Conservation (phyloP, 2,329 filamentous ascomycete genomes). For the Talaromyces sp. region DNA sequence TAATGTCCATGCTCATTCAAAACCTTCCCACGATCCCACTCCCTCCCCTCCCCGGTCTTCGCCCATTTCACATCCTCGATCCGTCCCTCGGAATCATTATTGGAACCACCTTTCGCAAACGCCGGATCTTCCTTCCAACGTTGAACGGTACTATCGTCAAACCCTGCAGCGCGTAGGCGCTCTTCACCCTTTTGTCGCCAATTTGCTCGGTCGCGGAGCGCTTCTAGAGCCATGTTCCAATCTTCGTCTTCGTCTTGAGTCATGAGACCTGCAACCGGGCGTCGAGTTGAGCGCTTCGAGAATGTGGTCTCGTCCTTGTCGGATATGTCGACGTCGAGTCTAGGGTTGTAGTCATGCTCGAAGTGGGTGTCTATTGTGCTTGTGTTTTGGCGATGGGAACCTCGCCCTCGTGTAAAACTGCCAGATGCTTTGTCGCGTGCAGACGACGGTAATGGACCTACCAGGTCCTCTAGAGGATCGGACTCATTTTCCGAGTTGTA, state of each 20-base stretch:
- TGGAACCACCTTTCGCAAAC: conserved; percentile 44
- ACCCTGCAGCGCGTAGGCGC: conserved; percentile 71
- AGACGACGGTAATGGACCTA: conserved; percentile 65
- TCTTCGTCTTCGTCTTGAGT: conserved; percentile 62
- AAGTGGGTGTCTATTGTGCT: conserved; percentile 80
- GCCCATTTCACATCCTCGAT: conserved; percentile 71
- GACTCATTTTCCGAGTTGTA: conserved; percentile 44
- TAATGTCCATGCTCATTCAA: conserved; percentile 55
- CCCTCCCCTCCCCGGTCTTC: conserved; percentile 63
- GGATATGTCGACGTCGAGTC: conserved; percentile 39
- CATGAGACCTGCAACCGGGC: conserved; percentile 42
- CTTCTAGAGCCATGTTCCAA: conserved; percentile 79
- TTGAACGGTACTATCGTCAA: conserved; percentile 69
- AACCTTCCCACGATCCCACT: conserved; percentile 66
- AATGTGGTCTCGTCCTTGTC: conserved; percentile 53
- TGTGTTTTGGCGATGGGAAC: conserved; percentile 55
- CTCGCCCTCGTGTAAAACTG: conserved; percentile 65
- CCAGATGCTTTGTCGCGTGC: conserved; percentile 30
- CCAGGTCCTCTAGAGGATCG: conserved; percentile 70
- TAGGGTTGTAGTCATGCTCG: conserved; percentile 60
- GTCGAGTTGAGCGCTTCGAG: conserved; percentile 52
- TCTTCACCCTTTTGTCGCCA: conserved; percentile 74
- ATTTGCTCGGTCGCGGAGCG: conserved; percentile 72
- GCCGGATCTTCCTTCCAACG: conserved; percentile 65
- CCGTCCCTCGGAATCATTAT: conserved; percentile 43